phyloP scores from a whole-genome alignment of 1,139 yeast genomes.

The Pichia sp. region DNA sequence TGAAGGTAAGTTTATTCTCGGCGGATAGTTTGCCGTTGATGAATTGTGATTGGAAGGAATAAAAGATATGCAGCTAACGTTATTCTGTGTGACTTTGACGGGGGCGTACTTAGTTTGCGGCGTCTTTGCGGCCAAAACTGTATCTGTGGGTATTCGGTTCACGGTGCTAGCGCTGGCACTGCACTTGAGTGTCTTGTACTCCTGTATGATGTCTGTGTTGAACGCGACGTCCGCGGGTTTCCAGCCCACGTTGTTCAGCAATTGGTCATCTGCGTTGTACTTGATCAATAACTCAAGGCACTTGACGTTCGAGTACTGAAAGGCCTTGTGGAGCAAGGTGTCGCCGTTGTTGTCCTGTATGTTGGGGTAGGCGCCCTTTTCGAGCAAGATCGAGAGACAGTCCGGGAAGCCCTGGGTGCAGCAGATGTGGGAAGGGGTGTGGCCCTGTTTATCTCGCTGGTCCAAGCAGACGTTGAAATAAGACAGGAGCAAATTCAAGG shows the following conservation, averaged over 20 bases:
- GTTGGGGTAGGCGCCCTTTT: conserved; percentile 75
- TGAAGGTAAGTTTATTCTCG: conserved; percentile 24
- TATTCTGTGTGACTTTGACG: conserved; percentile 1
- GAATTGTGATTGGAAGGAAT: conserved; percentile 4
- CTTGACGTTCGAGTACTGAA: conserved; percentile 66
- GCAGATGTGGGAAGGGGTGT: conserved; percentile 74
- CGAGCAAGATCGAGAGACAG: conserved; percentile 65
- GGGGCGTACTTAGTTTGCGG: conserved; percentile 12
- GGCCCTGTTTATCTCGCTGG: conserved; percentile 50
- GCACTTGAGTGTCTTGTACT: conserved; percentile 28
- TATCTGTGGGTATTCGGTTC: background rate
- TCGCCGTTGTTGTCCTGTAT: conserved; percentile 61
- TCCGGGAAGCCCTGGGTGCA: conserved; percentile 63
- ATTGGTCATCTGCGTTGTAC: conserved; percentile 45
- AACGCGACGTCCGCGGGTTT: conserved; percentile 58
- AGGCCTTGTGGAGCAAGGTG: conserved; percentile 75
- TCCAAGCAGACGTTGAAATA: conserved; percentile 63
- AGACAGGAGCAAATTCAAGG: conserved; percentile 75
- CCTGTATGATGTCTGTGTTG: conserved; percentile 43
- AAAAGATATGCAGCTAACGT: conserved; percentile 11
- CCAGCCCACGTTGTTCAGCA: conserved; percentile 64
- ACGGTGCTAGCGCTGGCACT: background rate
- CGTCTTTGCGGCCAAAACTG: conserved; percentile 1
- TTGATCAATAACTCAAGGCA: conserved; percentile 59
- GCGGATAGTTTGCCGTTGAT: conserved; percentile 4